Evolutionary conservation across 441 rosid genomes (phyloP), one percentile per base, ranked within the genome.

Genomic region (Raphanus hybrid): DNA sequence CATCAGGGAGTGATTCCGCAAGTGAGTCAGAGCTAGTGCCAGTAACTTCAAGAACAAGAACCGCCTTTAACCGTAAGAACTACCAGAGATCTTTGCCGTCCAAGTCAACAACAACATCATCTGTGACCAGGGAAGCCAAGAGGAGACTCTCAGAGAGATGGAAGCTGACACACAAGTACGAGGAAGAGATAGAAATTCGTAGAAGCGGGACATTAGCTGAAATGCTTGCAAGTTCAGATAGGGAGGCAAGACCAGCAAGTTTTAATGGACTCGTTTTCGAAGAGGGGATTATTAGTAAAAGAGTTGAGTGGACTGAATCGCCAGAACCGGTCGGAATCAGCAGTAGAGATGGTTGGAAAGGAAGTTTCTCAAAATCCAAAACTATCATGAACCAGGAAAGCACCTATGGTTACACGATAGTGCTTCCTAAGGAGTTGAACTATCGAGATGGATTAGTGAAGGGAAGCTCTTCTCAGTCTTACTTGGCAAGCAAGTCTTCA

Each of bases 281-380:
- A 70, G 84, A 82, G 26, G 83, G 85, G 82, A 78, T 62, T 58
- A 79, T 62, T 58, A 79, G 76, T 64, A 64, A 55, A 64, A 83
- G 82, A 71, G 35, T 68, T 76, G 83, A 75, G 69, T 71, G 83
- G 64, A 52, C 79, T 35, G 80, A 67, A 23, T 67, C 69, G 69
- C 79, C 58, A 59, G 96, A 87, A 78, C 98, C 98, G 66, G 77
- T 92, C 71, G 98, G 98, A 70, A 94, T 96, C 71, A 92, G 98
- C 86, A 96, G 98, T 75, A 87, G 87, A 80, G 98, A 94, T 85
- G 98, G 98, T 60, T 92, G 98, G 98, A 94, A 89, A 84, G 92
- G 90, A 75, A 84, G 77, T 78, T 67, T 66, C 67, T 43, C 89
- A 29, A 90, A 93, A 84, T 83, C 94, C 66, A 85, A 90, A 83